These are phyloP conservation scores for Nicotiana attenuata DNA, from an alignment of 257 asterid species.

Conservation along the genomic window DNA sequence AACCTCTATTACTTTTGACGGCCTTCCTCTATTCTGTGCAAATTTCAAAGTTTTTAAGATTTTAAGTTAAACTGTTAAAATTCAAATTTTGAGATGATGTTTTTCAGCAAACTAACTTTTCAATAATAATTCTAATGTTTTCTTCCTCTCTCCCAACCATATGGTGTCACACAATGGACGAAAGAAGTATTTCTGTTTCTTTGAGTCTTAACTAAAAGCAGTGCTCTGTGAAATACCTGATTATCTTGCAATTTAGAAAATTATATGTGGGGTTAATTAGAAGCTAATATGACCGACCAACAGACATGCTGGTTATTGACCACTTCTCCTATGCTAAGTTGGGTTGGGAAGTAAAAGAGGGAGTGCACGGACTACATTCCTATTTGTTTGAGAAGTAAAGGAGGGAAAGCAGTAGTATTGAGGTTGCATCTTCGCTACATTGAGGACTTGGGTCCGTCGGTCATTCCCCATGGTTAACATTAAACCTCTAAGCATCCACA, in stretches of 20 bases:
- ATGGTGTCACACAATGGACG: background rate
- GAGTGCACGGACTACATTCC: background rate
- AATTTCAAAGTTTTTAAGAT: no score
- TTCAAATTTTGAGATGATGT: background rate
- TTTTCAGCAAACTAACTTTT: background rate
- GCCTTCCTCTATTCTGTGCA: background rate
- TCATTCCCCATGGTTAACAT: background rate
- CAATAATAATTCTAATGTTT: background rate
- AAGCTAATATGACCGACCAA: background rate
- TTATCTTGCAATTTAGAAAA: background rate
- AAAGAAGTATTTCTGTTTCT: background rate
- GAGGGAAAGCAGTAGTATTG: background rate
- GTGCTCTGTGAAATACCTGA: background rate
- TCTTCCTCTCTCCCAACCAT: background rate
- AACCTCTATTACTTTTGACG: background rate
- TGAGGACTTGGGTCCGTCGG: background rate
- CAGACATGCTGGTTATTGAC: background rate
- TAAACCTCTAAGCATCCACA: background rate
- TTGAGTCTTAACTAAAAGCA: background rate
- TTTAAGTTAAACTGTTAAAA: no score
- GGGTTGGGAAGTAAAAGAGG: background rate
- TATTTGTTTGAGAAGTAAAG: background rate
- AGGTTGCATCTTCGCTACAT: background rate
- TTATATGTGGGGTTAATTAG: background rate
- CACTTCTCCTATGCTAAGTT: background rate